Conservation (phyloP, 257 asterid species). For the Paulownia fortunei region DNA sequence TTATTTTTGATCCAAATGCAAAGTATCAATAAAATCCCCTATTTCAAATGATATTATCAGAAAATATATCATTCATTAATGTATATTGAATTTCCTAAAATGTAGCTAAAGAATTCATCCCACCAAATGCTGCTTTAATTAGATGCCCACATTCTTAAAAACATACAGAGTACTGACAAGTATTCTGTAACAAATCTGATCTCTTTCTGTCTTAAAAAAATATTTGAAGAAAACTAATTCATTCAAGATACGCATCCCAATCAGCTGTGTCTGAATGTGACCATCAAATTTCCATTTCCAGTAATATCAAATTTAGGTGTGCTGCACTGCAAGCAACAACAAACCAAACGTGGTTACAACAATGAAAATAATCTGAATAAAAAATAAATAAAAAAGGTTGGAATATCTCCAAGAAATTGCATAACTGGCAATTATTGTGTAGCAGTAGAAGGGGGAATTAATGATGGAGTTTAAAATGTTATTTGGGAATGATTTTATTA, state of each 20-base stretch:
- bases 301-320: constrained; percentile 24
- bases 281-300: constrained; percentile 34
- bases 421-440: constrained; percentile 37
- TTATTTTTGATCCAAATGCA: too few species aligned
- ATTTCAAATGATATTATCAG: too few species aligned
- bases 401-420: background rate
- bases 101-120: background rate
- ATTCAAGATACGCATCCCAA: constrained; percentile 12
- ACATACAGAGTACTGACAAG: constrained; percentile 1
- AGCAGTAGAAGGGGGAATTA: background rate
- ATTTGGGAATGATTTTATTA: constrained; percentile 9
- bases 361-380: constrained; percentile 21
- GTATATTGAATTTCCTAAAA: too few species aligned
- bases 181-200: background rate
- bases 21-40: too few species aligned
- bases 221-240: background rate
- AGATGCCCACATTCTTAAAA: background rate
- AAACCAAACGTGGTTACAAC: constrained; percentile 53
- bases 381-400: background rate
- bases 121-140: background rate
- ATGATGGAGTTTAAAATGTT: background rate
- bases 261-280: constrained; percentile 45
- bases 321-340: constrained; percentile 37
- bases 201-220: background rate
- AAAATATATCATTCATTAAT: too few species aligned